Evolutionary conservation across 192 early-diverging fungal species (phyloP).

Genomic region (Coemansia sp.): DNA sequence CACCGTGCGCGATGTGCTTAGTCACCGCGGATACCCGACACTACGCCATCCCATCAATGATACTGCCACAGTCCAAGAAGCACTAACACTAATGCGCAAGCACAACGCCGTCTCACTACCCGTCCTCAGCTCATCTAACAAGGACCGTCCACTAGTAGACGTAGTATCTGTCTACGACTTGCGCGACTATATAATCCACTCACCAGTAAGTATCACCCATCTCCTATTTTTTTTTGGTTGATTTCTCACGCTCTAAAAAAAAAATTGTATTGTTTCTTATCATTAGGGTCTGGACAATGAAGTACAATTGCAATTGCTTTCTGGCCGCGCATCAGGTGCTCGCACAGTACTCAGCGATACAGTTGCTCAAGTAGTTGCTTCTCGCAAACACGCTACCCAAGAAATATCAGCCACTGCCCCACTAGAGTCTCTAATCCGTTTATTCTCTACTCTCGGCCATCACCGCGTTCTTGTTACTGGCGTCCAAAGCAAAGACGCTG

Average conservation of each 20-base stretch:
- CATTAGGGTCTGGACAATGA: slow-evolving; percentile 45
- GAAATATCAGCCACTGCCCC: slow-evolving; percentile 36
- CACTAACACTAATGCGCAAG: slow-evolving; percentile 39
- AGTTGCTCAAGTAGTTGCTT: slow-evolving; percentile 39
- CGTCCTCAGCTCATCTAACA: slow-evolving; percentile 26
- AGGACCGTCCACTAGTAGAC: slow-evolving; percentile 30
- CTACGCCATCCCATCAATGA: slow-evolving; percentile 33
- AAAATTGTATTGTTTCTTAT: neutral
- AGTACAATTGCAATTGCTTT: slow-evolving; percentile 47
- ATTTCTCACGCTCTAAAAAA: neutral
- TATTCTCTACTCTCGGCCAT: slow-evolving; percentile 42
- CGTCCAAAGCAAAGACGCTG: neutral
- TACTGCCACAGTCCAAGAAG: slow-evolving; percentile 25
- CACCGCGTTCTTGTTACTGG: slow-evolving; percentile 48
- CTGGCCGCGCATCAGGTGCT: slow-evolving; percentile 40
- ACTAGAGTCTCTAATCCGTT: slow-evolving; percentile 38
- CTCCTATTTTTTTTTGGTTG: neutral
- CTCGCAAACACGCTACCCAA: slow-evolving; percentile 49
- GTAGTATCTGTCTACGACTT: slow-evolving; percentile 55
- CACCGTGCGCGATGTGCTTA: slow-evolving; percentile 47
- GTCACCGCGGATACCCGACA: slow-evolving; percentile 41
- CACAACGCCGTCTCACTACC: slow-evolving; percentile 51
- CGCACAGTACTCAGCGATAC: slow-evolving; percentile 37
- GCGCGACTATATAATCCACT: slow-evolving; percentile 46
- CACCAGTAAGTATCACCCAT: slow-evolving; percentile 26